Evolutionary conservation across 441 rosid genomes (phyloP).

Genomic region (Gossypium schwendimanii): DNA sequence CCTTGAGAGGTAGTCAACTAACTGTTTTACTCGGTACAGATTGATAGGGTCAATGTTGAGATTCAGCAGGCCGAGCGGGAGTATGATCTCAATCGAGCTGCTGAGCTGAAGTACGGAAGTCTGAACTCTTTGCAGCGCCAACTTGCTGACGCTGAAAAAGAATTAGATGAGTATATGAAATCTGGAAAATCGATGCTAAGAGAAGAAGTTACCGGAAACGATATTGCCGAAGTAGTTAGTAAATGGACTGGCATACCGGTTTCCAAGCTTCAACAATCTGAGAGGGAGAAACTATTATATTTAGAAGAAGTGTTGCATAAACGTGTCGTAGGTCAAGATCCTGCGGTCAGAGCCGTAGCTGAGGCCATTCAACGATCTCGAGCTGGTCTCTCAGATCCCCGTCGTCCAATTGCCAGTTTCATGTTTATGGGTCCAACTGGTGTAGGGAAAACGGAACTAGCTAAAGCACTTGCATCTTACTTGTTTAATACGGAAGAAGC

Average conservation of each 20-base stretch:
- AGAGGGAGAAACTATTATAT: conserved; percentile 73
- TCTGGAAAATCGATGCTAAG: conserved; percentile 94
- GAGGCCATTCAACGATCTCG: conserved; percentile 95
- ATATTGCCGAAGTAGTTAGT: conserved; percentile 86
- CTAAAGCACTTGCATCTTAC: conserved; percentile 85
- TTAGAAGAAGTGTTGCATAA: conserved; percentile 82
- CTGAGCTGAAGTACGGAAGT: conserved; percentile 91
- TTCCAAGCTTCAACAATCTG: conserved; percentile 89
- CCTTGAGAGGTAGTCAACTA: not conserved
- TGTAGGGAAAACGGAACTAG: conserved; percentile 95
- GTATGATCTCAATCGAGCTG: conserved; percentile 95
- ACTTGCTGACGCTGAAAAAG: conserved; percentile 71
- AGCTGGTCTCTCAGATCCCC: conserved; percentile 92
- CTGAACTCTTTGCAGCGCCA: conserved; percentile 79
- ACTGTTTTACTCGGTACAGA: conserved; percentile 32
- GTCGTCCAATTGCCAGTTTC: conserved; percentile 91
- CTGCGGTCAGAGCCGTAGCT: conserved; percentile 83
- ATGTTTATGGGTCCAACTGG: conserved; percentile 99
- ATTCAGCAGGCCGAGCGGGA: conserved; percentile 97
- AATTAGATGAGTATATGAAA: conserved; percentile 72
- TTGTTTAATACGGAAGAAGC: conserved; percentile 95
- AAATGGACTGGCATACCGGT: conserved; percentile 97
- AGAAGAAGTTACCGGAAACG: conserved; percentile 88
- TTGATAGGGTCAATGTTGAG: conserved; percentile 88
- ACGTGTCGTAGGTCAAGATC: conserved; percentile 87